A percentile compares a stretch with the other conserved stretches of the same genome.
These are phyloP conservation scores for Uronychia binucleata DNA, from an alignment of 73 alveolate genomes.

Conservation along the genomic window DNA sequence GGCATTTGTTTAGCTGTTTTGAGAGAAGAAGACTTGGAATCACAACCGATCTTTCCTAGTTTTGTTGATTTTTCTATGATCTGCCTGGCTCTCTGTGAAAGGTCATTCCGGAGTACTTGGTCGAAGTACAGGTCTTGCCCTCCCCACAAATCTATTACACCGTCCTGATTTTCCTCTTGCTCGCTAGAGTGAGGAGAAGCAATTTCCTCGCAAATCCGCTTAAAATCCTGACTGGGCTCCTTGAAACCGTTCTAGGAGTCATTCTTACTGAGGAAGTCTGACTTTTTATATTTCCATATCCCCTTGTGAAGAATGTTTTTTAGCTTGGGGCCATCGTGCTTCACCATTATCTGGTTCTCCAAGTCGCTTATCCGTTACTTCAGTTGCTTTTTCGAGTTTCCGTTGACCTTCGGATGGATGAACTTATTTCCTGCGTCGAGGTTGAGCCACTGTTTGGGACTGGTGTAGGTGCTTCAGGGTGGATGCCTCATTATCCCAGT, in stretches of 20 bases:
- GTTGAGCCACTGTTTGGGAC: background rate
- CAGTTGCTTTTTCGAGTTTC: background rate
- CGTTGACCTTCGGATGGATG: background rate
- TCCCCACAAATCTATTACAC: background rate
- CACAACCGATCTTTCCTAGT: too few relatives aligned
- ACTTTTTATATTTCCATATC: background rate
- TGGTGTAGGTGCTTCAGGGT: background rate
- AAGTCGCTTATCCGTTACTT: too few relatives aligned
- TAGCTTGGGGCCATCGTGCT: background rate
- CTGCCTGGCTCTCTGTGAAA: background rate
- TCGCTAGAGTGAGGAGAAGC: background rate
- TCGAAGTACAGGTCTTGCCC: background rate
- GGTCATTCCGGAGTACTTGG: background rate
- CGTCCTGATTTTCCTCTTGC: background rate
- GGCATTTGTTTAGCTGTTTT: too few relatives aligned
- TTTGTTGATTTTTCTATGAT: background rate
- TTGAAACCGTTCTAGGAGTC: background rate
- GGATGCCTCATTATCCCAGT: background rate
- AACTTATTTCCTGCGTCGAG: background rate
- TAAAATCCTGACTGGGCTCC: background rate
- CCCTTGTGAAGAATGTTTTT: background rate
- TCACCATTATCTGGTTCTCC: background rate
- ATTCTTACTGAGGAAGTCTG: background rate
- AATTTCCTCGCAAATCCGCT: background rate
- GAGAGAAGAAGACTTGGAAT: too few relatives aligned